Percentiles rank a stretch among this genome's conserved stretches.
phyloP scores from a whole-genome alignment of 306 rosid genomes.

The Vigna hirtella region DNA sequence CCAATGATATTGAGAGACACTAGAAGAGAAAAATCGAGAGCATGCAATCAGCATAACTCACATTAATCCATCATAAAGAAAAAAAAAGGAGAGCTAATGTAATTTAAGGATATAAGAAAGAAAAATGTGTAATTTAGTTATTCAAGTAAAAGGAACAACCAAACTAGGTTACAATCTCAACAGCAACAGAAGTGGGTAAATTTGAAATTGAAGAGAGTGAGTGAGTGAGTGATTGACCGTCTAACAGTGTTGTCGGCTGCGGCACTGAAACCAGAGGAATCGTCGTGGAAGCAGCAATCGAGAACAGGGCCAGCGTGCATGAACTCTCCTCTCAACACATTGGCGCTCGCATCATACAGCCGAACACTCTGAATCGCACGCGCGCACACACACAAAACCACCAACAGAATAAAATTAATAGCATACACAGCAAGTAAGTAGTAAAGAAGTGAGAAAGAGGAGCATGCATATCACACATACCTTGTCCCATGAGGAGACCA shows the following conservation, averaged over 20 bases:
- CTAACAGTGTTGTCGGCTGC: conserved; percentile 83
- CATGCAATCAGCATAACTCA: too few relatives aligned
- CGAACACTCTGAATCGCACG: conserved; percentile 61
- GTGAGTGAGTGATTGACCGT: conserved; percentile 41
- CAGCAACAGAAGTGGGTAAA: neutral
- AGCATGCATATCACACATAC: conserved; percentile 38
- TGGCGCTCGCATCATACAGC: conserved; percentile 84
- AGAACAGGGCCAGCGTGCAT: conserved; percentile 83
- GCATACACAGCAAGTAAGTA: neutral
- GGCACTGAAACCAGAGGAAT: conserved; percentile 88
- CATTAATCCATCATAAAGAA: too few relatives aligned
- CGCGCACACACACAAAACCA: neutral
- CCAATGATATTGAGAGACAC: too few relatives aligned
- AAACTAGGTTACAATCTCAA: neutral
- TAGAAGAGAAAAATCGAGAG: too few relatives aligned
- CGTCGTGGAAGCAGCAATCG: conserved; percentile 97
- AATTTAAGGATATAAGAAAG: too few relatives aligned
- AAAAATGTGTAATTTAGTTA: too few relatives aligned
- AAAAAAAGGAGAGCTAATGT: neutral
- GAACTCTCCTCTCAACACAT: conserved; percentile 85
- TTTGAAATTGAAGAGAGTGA: neutral
- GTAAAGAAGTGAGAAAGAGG: neutral
- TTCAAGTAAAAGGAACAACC: neutral
- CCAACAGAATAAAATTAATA: neutral
- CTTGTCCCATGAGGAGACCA: conserved; percentile 99